Evolutionary conservation across 495 filamentous ascomycete genomes (phyloP).

Genomic region (Trichocladium antarcticum): DNA sequence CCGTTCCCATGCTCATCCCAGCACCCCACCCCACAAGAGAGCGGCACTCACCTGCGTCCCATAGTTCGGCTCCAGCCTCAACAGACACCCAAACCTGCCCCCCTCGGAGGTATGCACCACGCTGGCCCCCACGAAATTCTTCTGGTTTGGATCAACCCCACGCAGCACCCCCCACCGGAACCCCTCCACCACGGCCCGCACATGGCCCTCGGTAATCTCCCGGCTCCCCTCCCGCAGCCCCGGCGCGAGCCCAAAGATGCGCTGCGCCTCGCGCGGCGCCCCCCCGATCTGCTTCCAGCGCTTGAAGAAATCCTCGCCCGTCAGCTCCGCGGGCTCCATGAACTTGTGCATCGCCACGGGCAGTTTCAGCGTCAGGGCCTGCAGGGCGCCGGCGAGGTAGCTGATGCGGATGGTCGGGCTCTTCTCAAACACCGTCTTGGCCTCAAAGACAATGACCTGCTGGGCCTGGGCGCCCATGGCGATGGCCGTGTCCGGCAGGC

Average conservation of each 20-base stretch:
- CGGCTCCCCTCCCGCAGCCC: slow-evolving; percentile 39
- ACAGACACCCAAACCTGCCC: slow-evolving; percentile 87
- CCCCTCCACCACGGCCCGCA: slow-evolving; percentile 56
- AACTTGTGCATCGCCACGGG: slow-evolving; percentile 88
- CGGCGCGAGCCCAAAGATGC: slow-evolving; percentile 59
- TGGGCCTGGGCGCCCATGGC: slow-evolving; percentile 66
- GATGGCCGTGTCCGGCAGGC: slow-evolving; percentile 75
- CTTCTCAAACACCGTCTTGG: slow-evolving; percentile 67
- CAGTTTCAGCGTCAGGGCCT: slow-evolving; percentile 83
- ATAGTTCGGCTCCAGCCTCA: slow-evolving; percentile 92
- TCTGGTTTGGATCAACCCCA: slow-evolving; percentile 76
- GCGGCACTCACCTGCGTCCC: slow-evolving; percentile 56
- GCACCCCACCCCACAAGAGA: background rate
- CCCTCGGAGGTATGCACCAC: slow-evolving; percentile 72
- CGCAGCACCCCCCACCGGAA: slow-evolving; percentile 83
- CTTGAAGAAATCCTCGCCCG: slow-evolving; percentile 92
- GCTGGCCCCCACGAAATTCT: slow-evolving; percentile 88
- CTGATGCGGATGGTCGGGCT: slow-evolving; percentile 87
- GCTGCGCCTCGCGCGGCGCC: slow-evolving; percentile 71
- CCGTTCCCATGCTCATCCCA: background rate
- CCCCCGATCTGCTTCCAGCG: slow-evolving; percentile 97
- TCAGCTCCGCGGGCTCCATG: slow-evolving; percentile 80
- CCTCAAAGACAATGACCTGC: slow-evolving; percentile 88
- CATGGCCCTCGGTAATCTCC: slow-evolving; percentile 46
- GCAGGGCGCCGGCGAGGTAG: slow-evolving; percentile 86